Percentiles rank a stretch among this genome's conserved stretches.
These are phyloP conservation scores for Lichtheimia ornata DNA, from an alignment of 371 early-diverging fungal genomes.

Conservation along the genomic window DNA sequence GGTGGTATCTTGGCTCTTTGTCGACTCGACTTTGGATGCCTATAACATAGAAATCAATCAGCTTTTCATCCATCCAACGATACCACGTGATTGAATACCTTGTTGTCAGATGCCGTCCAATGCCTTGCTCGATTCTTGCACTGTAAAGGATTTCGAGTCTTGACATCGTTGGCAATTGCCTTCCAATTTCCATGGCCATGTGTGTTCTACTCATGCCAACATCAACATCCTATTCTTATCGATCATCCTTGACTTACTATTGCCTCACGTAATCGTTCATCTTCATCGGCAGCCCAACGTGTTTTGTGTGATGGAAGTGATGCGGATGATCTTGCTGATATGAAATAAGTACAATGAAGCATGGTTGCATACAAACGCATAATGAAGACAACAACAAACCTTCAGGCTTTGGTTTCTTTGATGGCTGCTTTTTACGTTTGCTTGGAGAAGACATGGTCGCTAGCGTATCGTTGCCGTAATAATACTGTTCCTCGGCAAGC, in stretches of 20 bases:
- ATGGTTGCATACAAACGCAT: background rate
- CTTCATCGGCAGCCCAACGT: constrained; percentile 54
- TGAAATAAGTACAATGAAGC: constrained; percentile 5
- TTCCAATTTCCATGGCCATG: constrained; percentile 73
- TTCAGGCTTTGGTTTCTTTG: constrained; percentile 22
- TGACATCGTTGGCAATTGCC: constrained; percentile 51
- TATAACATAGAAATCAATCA: too few relatives aligned
- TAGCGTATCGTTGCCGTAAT: constrained; percentile 47
- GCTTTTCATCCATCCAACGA: too few relatives aligned
- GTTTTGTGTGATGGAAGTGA: constrained; percentile 67
- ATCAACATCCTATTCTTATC: background rate
- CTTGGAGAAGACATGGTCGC: constrained; percentile 7
- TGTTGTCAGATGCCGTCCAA: constrained; percentile 48
- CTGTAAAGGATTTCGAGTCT: constrained; percentile 64
- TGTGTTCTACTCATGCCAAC: constrained; percentile 12
- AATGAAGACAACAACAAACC: background rate
- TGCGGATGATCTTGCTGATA: constrained; percentile 45
- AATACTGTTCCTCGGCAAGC: constrained; percentile 72
- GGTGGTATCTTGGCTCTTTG: too few relatives aligned
- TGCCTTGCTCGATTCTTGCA: constrained; percentile 74
- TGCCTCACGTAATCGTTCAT: constrained; percentile 35
- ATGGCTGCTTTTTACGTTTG: constrained; percentile 10
- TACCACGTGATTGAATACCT: too few relatives aligned
- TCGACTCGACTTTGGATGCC: too few relatives aligned
- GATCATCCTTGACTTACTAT: constrained; percentile 41